Conservation (phyloP, 1,139 yeast genomes). For the Saccharomyces pastorianus region DNA sequence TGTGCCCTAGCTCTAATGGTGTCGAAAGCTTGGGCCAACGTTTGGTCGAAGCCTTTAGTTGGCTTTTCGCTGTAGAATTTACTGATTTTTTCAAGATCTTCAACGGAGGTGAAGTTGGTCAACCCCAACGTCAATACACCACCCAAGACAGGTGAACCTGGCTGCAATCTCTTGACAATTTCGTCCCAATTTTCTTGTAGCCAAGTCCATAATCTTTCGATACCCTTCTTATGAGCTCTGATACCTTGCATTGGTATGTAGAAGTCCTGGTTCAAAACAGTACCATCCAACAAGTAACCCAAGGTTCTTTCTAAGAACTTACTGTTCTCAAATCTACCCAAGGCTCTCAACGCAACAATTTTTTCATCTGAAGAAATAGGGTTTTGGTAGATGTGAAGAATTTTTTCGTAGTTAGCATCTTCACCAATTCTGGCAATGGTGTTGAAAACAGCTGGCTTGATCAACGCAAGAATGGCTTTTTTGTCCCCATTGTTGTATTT, state of each 20-base stretch:
- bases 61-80: slow-evolving; percentile 53
- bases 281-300: too few relatives aligned
- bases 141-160: slow-evolving; percentile 74
- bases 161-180: slow-evolving; percentile 59
- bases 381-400: slow-evolving; percentile 55
- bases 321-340: slow-evolving; percentile 62
- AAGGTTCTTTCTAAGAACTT: slow-evolving; percentile 29
- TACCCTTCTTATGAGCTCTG: too few relatives aligned
- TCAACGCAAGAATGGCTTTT: slow-evolving; percentile 68
- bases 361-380: slow-evolving; percentile 70
- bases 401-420: slow-evolving; percentile 51
- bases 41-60: slow-evolving; percentile 67
- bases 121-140: slow-evolving; percentile 57
- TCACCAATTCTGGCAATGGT: slow-evolving; percentile 65
- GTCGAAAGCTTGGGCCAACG: slow-evolving; percentile 66
- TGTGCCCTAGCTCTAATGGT: slow-evolving; percentile 50
- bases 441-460: slow-evolving; percentile 62
- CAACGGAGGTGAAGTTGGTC: slow-evolving; percentile 56
- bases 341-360: slow-evolving; percentile 60
- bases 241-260: too few relatives aligned
- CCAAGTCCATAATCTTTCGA: slow-evolving; percentile 65
- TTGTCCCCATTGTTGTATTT: slow-evolving; percentile 54
- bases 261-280: too few relatives aligned
- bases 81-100: slow-evolving; percentile 49
- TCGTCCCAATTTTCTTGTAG: slow-evolving; percentile 64